Base-by-base conservation (phyloP, 2,329 filamentous ascomycete genomes). In the Diaporthe batatas region DNA sequence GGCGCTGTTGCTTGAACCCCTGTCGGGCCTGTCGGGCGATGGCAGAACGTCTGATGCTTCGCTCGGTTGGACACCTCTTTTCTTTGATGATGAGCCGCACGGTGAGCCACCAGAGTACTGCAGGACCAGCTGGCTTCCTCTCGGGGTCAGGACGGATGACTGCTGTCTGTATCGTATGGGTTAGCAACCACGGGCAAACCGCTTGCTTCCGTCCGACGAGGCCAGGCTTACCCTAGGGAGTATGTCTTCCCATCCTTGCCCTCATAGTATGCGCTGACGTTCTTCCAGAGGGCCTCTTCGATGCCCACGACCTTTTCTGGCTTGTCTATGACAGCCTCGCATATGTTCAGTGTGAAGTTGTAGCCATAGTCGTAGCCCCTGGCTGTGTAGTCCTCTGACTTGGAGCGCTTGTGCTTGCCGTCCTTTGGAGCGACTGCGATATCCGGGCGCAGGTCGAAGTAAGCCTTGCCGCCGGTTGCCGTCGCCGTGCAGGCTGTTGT, bases 281-380 rank as follows among this genome's bases (percentile, higher is more conserved):
- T 95, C 82, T 85, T 85, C 91, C 91, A 94, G 62, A 86, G 78
- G 71, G 81, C 80, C 81, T 89, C 86, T 57, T 91, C 86, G 4
- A 95, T 81, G n/a, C 91, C 93, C 14, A 89, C 87, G 12, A 93
- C 89, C 75, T 90, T 85, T 55, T 87, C 84, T 25, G 93, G 84
- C 21, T 89, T 84, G 77, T 93, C 90, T 21, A 95, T 88, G n/a
- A 95, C 92, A 1, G 93, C 86, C 47, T 88, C 91, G 84, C 94
- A 96, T 77, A 96, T 91, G 83, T 96, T 96, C 78, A 96, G 80
- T 2, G 93, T 96, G 79, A 96, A 96, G 84, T 96, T 96, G 75
- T 90, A 90, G 75, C 89, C 90, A 77, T 95, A 94, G 82, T 96
- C 94, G 80, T 91, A 93, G 44, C 94, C 94, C 73, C 88, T 89